phyloP scores from a whole-genome alignment of 2,329 filamentous ascomycete genomes.

The Cladophialophora bantiana region DNA sequence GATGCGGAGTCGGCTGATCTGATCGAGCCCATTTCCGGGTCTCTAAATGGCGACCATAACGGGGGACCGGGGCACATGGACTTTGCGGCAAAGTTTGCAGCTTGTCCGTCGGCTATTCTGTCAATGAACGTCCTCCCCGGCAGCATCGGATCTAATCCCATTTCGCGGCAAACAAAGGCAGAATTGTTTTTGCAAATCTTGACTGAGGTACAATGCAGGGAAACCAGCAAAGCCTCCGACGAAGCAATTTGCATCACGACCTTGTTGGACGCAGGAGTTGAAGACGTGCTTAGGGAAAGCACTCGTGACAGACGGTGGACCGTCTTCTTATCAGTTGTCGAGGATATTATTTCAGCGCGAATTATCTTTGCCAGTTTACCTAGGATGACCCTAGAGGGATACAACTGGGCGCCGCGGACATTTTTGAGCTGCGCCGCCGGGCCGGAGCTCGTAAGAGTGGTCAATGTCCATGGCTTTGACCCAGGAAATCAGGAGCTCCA shows the following conservation, averaged over 20 bases:
- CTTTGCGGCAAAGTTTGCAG: conserved; percentile 2
- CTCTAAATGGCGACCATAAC: not conserved
- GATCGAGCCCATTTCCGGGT: not conserved
- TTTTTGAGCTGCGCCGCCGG: not conserved
- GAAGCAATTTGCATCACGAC: not conserved
- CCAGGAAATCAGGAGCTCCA: not conserved
- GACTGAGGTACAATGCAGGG: not conserved
- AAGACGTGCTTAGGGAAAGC: not conserved
- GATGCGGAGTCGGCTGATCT: not conserved
- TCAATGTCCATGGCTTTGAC: not conserved
- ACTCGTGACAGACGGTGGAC: not conserved
- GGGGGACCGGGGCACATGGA: not conserved
- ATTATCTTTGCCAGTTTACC: not conserved
- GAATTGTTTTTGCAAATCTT: not conserved
- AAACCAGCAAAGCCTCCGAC: conserved; percentile 2
- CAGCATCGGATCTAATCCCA: not conserved
- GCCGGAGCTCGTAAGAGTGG: not conserved
- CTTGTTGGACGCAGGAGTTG: not conserved
- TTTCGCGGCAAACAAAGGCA: not conserved
- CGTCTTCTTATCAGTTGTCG: not conserved
- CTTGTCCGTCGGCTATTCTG: not conserved
- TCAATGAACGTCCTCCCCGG: not conserved
- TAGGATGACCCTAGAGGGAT: not conserved
- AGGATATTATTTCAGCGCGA: not conserved
- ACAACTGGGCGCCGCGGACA: not conserved